phyloP scores from a whole-genome alignment of 2,329 filamentous ascomycete species.

The Colletotrichum neosansevieriae region DNA sequence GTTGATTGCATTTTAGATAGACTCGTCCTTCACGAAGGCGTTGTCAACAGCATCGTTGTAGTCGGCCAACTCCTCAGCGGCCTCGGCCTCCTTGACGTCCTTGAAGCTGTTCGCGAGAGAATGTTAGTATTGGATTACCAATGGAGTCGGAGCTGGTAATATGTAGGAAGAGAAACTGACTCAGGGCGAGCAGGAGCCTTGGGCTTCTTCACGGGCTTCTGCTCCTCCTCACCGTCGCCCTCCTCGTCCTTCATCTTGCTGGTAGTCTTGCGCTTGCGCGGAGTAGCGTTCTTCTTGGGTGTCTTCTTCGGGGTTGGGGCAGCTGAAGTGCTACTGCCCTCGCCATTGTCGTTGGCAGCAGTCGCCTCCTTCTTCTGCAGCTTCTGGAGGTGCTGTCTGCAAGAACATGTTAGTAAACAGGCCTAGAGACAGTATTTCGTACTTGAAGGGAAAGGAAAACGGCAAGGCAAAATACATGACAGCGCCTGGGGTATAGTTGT shows the following conservation, averaged over 20 bases:
- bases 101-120: neutral
- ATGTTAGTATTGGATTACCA: neutral
- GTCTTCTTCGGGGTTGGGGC: constrained; percentile 40
- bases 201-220: constrained; percentile 42
- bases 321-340: constrained; percentile 34
- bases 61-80: neutral
- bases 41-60: neutral
- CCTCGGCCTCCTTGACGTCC: neutral
- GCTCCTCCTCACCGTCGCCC: constrained; percentile 45
- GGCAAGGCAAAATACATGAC: constrained; percentile 52
- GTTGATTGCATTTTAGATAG: neutral
- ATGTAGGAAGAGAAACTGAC: constrained; percentile 7
- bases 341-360: constrained; percentile 38
- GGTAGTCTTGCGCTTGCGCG: constrained; percentile 48
- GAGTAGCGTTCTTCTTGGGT: constrained; percentile 36
- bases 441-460: constrained; percentile 23
- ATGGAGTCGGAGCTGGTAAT: neutral
- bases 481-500: constrained; percentile 53
- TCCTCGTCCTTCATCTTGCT: constrained; percentile 44
- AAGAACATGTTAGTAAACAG: constrained; percentile 32
- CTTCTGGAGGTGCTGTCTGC: constrained; percentile 61
- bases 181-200: constrained; percentile 17
- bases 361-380: constrained; percentile 52
- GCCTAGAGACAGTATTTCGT: neutral
- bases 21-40: no score